Evolutionary conservation across 345 rosid species (phyloP).

Genomic region (Rhodamnia rubescens): DNA sequence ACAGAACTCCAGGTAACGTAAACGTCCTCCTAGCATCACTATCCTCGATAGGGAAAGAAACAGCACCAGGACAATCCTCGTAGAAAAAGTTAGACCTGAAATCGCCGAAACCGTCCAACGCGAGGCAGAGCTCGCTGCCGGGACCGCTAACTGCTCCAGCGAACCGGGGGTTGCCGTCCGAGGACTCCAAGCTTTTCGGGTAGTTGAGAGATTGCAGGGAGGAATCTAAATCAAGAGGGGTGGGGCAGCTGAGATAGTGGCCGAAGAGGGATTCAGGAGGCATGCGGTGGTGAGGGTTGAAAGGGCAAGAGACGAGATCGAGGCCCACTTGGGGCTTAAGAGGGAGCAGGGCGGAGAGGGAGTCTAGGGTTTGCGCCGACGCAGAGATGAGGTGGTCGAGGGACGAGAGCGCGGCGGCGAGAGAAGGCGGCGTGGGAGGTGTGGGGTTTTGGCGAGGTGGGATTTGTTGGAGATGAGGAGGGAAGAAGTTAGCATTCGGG

Average conservation of each 20-base stretch:
- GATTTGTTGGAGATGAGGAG: constrained; percentile 3
- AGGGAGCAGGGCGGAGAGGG: constrained; percentile 11
- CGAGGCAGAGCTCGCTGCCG: constrained; percentile 29
- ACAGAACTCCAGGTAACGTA: constrained; percentile 46
- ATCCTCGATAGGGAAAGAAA: constrained; percentile 28
- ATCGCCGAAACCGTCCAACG: constrained; percentile 35
- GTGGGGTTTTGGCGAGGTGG: constrained; percentile 3
- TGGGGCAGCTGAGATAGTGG: constrained; percentile 65
- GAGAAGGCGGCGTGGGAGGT: not conserved
- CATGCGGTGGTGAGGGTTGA: constrained; percentile 52
- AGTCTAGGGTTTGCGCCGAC: constrained; percentile 23
- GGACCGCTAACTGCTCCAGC: constrained; percentile 6
- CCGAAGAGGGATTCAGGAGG: constrained; percentile 62
- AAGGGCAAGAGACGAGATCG: constrained; percentile 36
- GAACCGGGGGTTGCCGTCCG: constrained; percentile 2
- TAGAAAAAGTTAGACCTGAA: constrained; percentile 42
- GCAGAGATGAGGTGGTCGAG: constrained; percentile 28
- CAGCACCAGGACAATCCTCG: constrained; percentile 59
- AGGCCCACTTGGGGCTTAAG: constrained; percentile 6
- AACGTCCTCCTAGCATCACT: constrained; percentile 11
- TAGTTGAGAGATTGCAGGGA: constrained; percentile 24
- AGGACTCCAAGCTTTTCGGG: constrained; percentile 28
- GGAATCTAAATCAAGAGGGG: constrained; percentile 22
- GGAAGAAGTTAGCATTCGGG: constrained; percentile 8
- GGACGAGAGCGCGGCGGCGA: constrained; percentile 33